These are phyloP conservation scores for Melampsora occidentalis DNA, from an alignment of 1,284 basidiomycete species.

Conservation along the genomic window DNA sequence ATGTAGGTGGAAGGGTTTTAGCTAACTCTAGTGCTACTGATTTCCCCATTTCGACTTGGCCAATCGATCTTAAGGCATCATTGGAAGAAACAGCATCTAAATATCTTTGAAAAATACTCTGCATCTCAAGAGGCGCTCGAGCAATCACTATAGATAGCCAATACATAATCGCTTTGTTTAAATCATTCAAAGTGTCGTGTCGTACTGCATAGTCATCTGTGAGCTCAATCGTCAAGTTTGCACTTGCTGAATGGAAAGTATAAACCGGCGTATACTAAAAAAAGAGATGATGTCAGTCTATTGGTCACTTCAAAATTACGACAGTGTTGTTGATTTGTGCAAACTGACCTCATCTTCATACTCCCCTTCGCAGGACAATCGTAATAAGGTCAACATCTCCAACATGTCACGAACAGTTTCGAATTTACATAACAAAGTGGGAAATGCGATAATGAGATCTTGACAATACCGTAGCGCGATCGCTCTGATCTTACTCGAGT, in stretches of 20 bases:
- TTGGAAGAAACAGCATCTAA: slow-evolving; percentile 40
- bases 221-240: slow-evolving; percentile 71
- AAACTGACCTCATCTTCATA: slow-evolving; percentile 76
- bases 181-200: slow-evolving; percentile 73
- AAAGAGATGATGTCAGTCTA: slow-evolving; percentile 24
- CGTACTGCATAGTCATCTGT: slow-evolving; percentile 83
- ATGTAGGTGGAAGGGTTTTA: slow-evolving; percentile 52
- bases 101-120: slow-evolving; percentile 75
- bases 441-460: slow-evolving; percentile 84
- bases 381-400: slow-evolving; percentile 84
- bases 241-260: slow-evolving; percentile 71
- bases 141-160: slow-evolving; percentile 84
- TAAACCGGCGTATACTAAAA: slow-evolving; percentile 79
- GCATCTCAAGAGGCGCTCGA: slow-evolving; percentile 85
- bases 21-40: slow-evolving; percentile 80
- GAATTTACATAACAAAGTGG: slow-evolving; percentile 87
- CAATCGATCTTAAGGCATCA: slow-evolving; percentile 17
- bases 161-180: slow-evolving; percentile 69
- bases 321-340: not conserved
- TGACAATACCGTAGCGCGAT: slow-evolving; percentile 61
- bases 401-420: slow-evolving; percentile 72
- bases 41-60: slow-evolving; percentile 77
- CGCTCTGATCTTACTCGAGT: slow-evolving; percentile 25
- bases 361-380: slow-evolving; percentile 84
- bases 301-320: not conserved